These are phyloP conservation scores for Onygenales sp. DNA, from an alignment of 2,329 filamentous ascomycete genomes.

Conservation along the genomic window DNA sequence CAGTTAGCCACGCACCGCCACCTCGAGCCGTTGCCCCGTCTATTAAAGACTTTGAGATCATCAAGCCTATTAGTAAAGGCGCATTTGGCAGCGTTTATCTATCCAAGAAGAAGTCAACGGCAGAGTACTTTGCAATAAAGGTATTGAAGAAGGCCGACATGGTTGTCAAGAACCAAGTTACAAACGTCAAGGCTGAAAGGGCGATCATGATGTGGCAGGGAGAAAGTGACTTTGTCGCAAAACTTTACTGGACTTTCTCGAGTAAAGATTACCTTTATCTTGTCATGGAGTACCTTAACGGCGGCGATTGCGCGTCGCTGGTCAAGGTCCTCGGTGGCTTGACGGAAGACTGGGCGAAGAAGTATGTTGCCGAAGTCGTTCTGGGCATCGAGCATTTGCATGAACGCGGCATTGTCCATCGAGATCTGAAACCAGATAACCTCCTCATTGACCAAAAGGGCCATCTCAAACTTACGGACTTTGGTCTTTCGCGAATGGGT, in stretches of 20 bases:
- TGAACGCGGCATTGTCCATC: slow-evolving; percentile 87
- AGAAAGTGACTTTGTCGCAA: slow-evolving; percentile 96
- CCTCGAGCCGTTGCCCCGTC: slow-evolving; percentile 84
- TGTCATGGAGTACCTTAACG: slow-evolving; percentile 98
- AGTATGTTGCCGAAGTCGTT: slow-evolving; percentile 92
- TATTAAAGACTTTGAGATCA: slow-evolving; percentile 98
- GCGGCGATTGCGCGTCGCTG: slow-evolving; percentile 90
- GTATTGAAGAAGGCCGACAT: slow-evolving; percentile 99
- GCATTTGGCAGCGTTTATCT: slow-evolving; percentile 97
- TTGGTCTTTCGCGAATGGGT: slow-evolving; percentile 94
- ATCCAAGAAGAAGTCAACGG: slow-evolving; percentile 96
- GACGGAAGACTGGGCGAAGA: slow-evolving; percentile 95
- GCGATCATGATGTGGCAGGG: slow-evolving; percentile 99
- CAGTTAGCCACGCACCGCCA: slow-evolving; percentile 72
- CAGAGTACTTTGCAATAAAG: slow-evolving; percentile 98
- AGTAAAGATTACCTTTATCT: slow-evolving; percentile 98
- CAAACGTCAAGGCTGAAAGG: slow-evolving; percentile 95
- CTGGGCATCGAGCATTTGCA: slow-evolving; percentile 96
- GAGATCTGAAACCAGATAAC: slow-evolving; percentile 95
- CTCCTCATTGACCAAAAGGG: slow-evolving; percentile 93
- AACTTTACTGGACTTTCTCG: slow-evolving; percentile 98
- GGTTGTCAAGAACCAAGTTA: slow-evolving; percentile 98
- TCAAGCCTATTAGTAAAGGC: slow-evolving; percentile 98
- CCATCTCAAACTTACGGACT: slow-evolving; percentile 93
- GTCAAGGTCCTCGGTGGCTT: slow-evolving; percentile 90